Conservation (phyloP, 2,329 filamentous ascomycete genomes). For the Talaromyces islandicus region DNA sequence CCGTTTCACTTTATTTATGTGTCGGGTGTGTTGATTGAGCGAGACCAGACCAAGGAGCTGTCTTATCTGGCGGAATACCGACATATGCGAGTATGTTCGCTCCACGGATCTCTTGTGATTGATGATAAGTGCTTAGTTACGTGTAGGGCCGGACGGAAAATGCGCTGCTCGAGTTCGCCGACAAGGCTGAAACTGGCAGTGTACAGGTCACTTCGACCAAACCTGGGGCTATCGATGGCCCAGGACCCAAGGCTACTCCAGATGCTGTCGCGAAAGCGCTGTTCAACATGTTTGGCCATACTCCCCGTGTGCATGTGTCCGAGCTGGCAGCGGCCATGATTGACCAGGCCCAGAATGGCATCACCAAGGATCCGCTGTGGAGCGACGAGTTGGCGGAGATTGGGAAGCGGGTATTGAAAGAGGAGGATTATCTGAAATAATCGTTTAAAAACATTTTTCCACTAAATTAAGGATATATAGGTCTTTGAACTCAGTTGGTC, state of each 20-base stretch:
- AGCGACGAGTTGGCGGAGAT: background rate
- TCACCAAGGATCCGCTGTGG: background rate
- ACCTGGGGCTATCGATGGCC: background rate
- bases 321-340: background rate
- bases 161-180: background rate
- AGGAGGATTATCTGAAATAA: background rate
- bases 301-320: background rate
- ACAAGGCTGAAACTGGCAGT: background rate
- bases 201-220: background rate
- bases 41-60: too few relatives aligned
- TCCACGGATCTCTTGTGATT: background rate
- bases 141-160: background rate
- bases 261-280: background rate
- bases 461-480: too few relatives aligned
- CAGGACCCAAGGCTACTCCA: background rate
- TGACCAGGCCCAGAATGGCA: background rate
- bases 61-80: background rate
- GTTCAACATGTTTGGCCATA: too few relatives aligned
- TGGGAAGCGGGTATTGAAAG: background rate
- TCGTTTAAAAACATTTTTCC: too few relatives aligned
- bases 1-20: too few relatives aligned
- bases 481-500: too few relatives aligned
- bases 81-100: background rate
- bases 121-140: constrained; percentile 25
- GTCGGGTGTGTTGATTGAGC: too few relatives aligned